Base-by-base conservation (phyloP, 768 basidiomycete species). In the Mycena maculata region DNA sequence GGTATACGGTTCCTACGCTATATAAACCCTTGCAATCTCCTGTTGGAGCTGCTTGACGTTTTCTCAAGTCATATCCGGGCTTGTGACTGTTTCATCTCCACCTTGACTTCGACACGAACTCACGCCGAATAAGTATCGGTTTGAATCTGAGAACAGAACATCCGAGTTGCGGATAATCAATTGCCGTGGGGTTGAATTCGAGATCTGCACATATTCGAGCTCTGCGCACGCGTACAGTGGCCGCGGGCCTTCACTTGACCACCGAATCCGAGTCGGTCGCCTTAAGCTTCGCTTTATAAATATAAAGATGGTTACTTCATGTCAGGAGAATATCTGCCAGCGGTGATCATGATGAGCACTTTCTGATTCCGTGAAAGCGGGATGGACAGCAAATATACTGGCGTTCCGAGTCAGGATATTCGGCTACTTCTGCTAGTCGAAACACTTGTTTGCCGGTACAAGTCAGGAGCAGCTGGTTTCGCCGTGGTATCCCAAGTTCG, bases 231-330 rank as follows among this genome's bases (percentile, higher is more conserved):
- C 50, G 50, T 55, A 38, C 10, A 22, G 36, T 52, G 8, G 50
- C 18, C 30, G 50, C n/a, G 20, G 50, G 50, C 50, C 31, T 33
- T 52, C 50, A 33, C 50, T 52, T 52, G 31, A 52, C 31, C 11
- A 52, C 30, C 50, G 8, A 52, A 52, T 52, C 50, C n/a, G n/a
- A n/a, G n/a, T n/a, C n/a, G 22, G 50, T 52, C 53, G 53, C 53
- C 53, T 55, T 39, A 55, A 55, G 53, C 38, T 55, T 55, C 50
- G 50, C 31, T 53, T 53, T 53, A 53, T 33, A 53, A 53, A 53
- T 53, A 53, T 36, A 53, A 53, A 53, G 50, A 53, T 53, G 50
- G 50, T 53, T 33, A 33, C 50, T 38, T 53, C n/a, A 45, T 45
- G 10, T 45, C 42, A 22, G 50, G 33, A 53, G 30, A 53, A 53